Evolutionary conservation across 768 basidiomycete species (phyloP).

Genomic region (Auricularia sp.): DNA sequence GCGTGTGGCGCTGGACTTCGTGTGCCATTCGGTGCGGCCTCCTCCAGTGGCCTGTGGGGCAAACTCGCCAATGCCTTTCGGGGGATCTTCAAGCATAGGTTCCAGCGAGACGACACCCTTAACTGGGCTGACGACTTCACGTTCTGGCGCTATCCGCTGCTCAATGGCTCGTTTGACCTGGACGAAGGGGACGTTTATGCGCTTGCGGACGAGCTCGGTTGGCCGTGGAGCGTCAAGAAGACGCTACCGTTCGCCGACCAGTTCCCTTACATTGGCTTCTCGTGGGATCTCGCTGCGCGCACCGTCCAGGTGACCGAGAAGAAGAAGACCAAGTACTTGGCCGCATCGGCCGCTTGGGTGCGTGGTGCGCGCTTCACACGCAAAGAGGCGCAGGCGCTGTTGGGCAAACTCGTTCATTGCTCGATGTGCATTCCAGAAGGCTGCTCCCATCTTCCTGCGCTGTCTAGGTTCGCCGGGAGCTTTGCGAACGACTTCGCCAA

Average conservation of each 20-base stretch:
- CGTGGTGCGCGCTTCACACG: neutral
- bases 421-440: neutral
- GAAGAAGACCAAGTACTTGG: neutral
- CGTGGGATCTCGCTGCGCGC: neutral
- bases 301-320: neutral
- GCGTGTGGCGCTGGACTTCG: neutral
- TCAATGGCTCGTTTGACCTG: neutral
- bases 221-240: conserved; percentile 28
- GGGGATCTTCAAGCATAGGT: conserved; percentile 16
- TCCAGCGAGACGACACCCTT: conserved; percentile 5
- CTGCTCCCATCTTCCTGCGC: neutral
- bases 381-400: neutral
- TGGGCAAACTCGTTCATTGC: neutral
- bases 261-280: conserved; percentile 4
- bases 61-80: conserved; percentile 22
- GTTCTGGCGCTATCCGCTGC: conserved; percentile 10
- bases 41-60: conserved; percentile 24
- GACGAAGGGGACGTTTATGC: neutral
- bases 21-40: conserved; percentile 19
- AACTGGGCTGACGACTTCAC: conserved; percentile 35
- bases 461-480: neutral
- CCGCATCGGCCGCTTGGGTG: neutral
- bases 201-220: conserved; percentile 16
- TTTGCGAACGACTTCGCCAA: neutral
- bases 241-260: conserved; percentile 16